phyloP scores from a whole-genome alignment of 176 grass and related monocot genomes.

The Pharus latifolius region DNA sequence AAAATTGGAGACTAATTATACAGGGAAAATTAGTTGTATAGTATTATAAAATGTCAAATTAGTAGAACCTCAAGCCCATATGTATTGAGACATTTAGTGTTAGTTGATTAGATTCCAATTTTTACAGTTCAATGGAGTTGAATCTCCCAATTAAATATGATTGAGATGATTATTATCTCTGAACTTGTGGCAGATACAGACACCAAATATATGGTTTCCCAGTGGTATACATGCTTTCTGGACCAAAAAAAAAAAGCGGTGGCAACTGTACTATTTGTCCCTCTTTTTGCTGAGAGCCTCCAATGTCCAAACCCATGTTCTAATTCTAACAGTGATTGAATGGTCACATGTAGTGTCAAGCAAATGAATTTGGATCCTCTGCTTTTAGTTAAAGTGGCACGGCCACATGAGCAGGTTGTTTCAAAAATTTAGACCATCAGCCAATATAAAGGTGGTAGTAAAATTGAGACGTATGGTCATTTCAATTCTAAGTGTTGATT shows the following conservation, averaged over 20 bases:
- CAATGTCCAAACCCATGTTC: neutral
- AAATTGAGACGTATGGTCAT: too few species aligned
- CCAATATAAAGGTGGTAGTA: too few species aligned
- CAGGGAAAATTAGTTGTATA: too few species aligned
- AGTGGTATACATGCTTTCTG: neutral
- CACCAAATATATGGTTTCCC: neutral
- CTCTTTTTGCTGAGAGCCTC: slow-evolving; percentile 2
- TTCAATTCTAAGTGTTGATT: neutral
- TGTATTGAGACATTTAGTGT: too few species aligned
- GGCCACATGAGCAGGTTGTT: neutral
- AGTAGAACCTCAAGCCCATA: too few species aligned
- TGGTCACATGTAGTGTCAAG: neutral
- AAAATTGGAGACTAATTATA: too few species aligned
- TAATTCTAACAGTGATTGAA: neutral
- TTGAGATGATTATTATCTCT: too few species aligned
- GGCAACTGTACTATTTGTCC: neutral
- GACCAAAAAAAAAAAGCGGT: neutral
- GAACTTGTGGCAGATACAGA: neutral
- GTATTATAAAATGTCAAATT: too few species aligned
- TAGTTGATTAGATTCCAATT: too few species aligned
- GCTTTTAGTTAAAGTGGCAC: neutral
- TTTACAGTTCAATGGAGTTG: too few species aligned
- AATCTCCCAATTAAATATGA: too few species aligned
- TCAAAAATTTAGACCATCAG: too few species aligned
- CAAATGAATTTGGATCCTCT: neutral